Evolutionary conservation across 768 basidiomycete species (phyloP).

Genomic region (Trametes cubensis): DNA sequence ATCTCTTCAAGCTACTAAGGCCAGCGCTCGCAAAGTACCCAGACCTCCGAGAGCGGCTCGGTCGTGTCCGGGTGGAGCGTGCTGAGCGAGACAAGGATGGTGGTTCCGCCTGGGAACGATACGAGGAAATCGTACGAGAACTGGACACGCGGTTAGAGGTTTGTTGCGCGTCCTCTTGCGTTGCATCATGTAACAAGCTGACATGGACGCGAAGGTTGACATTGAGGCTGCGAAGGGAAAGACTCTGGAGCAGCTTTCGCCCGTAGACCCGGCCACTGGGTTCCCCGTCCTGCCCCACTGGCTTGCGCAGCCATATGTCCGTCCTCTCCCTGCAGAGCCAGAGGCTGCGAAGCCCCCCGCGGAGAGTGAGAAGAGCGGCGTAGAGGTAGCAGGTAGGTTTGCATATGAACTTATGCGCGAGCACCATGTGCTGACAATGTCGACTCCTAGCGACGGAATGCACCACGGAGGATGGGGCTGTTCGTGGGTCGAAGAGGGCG

Average conservation of each 20-base stretch:
- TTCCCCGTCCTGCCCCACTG: conserved; percentile 64
- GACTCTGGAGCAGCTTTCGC: conserved; percentile 41
- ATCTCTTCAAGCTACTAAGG: conserved; percentile 90
- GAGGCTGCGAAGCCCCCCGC: conserved; percentile 9
- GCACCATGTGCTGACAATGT: neutral
- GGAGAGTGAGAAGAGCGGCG: conserved; percentile 12
- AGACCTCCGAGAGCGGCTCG: conserved; percentile 76
- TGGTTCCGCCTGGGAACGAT: conserved; percentile 43
- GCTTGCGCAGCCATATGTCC: conserved; percentile 72
- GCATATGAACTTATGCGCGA: too few species aligned
- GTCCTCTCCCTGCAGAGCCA: conserved; percentile 39
- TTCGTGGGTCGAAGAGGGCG: conserved; percentile 17
- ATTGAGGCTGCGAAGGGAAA: conserved; percentile 41
- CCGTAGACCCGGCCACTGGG: conserved; percentile 49
- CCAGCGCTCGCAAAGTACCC: conserved; percentile 67
- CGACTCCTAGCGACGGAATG: conserved; percentile 5
- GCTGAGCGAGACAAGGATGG: conserved; percentile 25
- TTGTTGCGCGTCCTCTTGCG: conserved; percentile 27
- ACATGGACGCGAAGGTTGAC: conserved; percentile 45
- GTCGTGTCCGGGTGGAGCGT: conserved; percentile 43
- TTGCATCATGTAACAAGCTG: neutral
- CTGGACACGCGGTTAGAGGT: conserved; percentile 63
- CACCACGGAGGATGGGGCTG: neutral
- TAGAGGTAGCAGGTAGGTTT: conserved; percentile 13
- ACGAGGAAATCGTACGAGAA: conserved; percentile 58